Base-by-base conservation (phyloP, 331 rosid genomes). In the Malus hybrid region DNA sequence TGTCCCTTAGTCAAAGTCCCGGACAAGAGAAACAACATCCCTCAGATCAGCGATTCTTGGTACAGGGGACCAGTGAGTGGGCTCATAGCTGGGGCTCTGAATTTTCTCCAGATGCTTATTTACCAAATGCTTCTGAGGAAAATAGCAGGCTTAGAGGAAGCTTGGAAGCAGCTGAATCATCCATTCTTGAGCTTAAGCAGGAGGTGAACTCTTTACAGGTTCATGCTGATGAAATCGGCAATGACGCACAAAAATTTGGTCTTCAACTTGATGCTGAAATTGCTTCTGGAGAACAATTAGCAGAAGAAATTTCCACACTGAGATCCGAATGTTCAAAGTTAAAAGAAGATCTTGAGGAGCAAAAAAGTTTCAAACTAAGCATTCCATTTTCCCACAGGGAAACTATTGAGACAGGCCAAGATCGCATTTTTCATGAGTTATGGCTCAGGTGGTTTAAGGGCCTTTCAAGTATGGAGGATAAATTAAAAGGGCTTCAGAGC, bases 291-390 rank as follows among this genome's bases (percentile, higher is more conserved):
- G 93, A 92, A 88, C 84, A 68, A 66, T 82, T 95, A 60, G 84
- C 86, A 52, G 87, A 86, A 71, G 97, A 95, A 86, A 90, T 95
- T 75, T 77, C 84, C 63, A 78, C 71, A 29, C 83, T 92, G 78
- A 88, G 90, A 82, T 88, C 90, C n/a, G 96, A 90, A 81, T 90
- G 96, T 84, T 85, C 87, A 65, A 86, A 83, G 79, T 82, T 95
- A 66, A 95, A 89, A 90, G 82, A 80, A 66, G 97, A 90, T 75
- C 87, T 92, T 61, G 96, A 84, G 72, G 77, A 74, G 83, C 81
- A 79, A 68, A 89, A 83, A 73, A 60, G 50, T 67, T 84, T 87
- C 72, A 91, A 88, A 81, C 34, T 79, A 71, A 78, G 78, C 86
- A 81, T 80, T 62, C 75, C 88, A 75, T 80, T 79, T 72, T 44